phyloP scores from a whole-genome alignment of 2,329 filamentous ascomycete species.

The Diaporthe eres region DNA sequence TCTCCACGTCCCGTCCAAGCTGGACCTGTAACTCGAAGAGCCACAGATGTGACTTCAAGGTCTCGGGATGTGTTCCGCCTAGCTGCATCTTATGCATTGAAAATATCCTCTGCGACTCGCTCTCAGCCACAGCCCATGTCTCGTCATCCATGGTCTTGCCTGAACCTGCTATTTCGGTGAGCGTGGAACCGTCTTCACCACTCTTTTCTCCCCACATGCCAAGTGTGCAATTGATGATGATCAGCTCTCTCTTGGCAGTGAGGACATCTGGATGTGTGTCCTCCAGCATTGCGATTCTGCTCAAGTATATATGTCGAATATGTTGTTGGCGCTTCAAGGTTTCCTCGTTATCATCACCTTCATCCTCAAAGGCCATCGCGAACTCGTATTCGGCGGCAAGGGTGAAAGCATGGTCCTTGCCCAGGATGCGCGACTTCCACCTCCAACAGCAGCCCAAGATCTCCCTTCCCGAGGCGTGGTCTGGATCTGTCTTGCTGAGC shows the following conservation, averaged over 20 bases:
- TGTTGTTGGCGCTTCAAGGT: neutral
- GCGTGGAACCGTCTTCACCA: neutral
- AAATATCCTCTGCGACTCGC: neutral
- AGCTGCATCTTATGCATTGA: neutral
- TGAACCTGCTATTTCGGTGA: neutral
- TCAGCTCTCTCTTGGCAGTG: neutral
- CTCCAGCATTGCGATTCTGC: neutral
- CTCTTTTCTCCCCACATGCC: neutral
- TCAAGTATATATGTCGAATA: neutral
- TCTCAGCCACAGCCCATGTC: neutral
- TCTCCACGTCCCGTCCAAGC: neutral
- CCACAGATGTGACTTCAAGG: neutral
- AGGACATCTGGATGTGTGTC: neutral
- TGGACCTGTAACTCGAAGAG: neutral
- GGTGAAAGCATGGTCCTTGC: neutral
- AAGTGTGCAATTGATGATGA: constrained; percentile 2
- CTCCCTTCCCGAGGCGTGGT: neutral
- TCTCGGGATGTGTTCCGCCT: neutral
- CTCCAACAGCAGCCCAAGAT: neutral
- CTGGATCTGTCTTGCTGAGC: neutral
- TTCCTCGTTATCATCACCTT: neutral
- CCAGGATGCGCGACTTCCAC: neutral
- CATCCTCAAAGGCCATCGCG: neutral
- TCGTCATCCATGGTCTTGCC: neutral
- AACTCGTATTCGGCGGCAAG: neutral